Evolutionary conservation across 2,329 filamentous ascomycete genomes (phyloP).

Genomic region (Aspergillus novofumigatus): DNA sequence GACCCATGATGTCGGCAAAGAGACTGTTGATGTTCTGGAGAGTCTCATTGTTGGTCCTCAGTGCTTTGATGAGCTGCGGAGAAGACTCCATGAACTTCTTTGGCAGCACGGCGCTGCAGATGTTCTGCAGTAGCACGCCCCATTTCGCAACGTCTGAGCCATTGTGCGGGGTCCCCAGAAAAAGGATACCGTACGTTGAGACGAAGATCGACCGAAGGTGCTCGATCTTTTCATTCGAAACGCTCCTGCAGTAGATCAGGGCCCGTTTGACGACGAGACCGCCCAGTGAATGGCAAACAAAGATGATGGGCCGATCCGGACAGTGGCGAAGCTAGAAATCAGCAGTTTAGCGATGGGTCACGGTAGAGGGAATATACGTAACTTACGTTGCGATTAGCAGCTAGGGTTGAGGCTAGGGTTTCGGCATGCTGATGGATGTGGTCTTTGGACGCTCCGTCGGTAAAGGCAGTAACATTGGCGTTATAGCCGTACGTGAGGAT

Average conservation of each 20-base stretch:
- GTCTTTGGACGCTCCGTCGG: conserved; percentile 55
- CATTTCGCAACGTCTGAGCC: conserved; percentile 66
- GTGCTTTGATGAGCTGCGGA: conserved; percentile 62
- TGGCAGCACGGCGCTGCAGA: conserved; percentile 62
- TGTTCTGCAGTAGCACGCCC: conserved; percentile 63
- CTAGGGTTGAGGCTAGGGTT: conserved; percentile 60
- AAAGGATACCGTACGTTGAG: conserved; percentile 71
- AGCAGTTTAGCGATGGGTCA: conserved; percentile 1
- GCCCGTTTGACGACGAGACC: conserved; percentile 69
- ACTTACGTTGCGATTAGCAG: conserved; percentile 55
- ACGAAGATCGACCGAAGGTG: conserved; percentile 66
- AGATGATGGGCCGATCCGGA: conserved; percentile 65
- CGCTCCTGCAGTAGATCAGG: conserved; percentile 62
- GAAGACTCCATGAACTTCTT: conserved; percentile 65
- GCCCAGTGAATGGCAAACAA: conserved; percentile 70
- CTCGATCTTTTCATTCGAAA: conserved; percentile 57
- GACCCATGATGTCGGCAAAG: conserved; percentile 67
- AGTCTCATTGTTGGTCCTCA: conserved; percentile 71
- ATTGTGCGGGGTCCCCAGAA: conserved; percentile 71
- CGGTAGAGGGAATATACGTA: background rate
- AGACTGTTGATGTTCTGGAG: conserved; percentile 69
- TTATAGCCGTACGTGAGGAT: conserved; percentile 73
- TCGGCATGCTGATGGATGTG: conserved; percentile 70
- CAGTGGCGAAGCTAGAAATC: conserved; percentile 41
- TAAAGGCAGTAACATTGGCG: conserved; percentile 55